A percentile compares a stretch with the other conserved stretches of the same genome.
Conservation (phyloP, 495 filamentous ascomycete species). For the Penicillium robsamsonii region DNA sequence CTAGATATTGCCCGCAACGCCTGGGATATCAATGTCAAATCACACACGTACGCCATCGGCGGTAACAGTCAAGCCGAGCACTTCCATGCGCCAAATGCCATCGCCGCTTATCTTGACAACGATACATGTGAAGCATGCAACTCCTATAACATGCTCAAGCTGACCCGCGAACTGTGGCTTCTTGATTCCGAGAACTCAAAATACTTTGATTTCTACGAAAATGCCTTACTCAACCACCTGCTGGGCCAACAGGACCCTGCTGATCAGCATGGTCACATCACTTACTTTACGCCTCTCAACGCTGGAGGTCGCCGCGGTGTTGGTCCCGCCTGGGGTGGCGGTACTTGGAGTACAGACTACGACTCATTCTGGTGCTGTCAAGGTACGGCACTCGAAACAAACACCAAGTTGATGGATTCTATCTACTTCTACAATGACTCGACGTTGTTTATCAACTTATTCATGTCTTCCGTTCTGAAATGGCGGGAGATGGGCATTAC, state of each 20-base stretch:
- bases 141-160: constrained; percentile 5
- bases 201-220: constrained; percentile 3
- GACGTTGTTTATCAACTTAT: neutral
- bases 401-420: constrained; percentile 6
- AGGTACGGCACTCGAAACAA: neutral
- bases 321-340: constrained; percentile 4
- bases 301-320: constrained; percentile 1
- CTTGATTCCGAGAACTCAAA: constrained; percentile 1
- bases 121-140: constrained; percentile 6
- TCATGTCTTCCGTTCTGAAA: constrained; percentile 1
- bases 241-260: neutral
- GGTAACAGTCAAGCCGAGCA: constrained; percentile 6
- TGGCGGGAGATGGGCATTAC: neutral
- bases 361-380: constrained; percentile 7
- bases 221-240: constrained; percentile 3
- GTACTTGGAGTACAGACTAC: constrained; percentile 6
- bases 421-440: constrained; percentile 1
- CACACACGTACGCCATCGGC: constrained; percentile 2
- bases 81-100: constrained; percentile 3
- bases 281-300: constrained; percentile 1
- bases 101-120: neutral
- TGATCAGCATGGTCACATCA: neutral
- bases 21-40: neutral
- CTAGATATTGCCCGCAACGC: constrained; percentile 2
- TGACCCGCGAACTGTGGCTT: constrained; percentile 6